Evolutionary conservation across 805 yeast genomes (phyloP).

Genomic region (Tetrapisispora fleetii): DNA sequence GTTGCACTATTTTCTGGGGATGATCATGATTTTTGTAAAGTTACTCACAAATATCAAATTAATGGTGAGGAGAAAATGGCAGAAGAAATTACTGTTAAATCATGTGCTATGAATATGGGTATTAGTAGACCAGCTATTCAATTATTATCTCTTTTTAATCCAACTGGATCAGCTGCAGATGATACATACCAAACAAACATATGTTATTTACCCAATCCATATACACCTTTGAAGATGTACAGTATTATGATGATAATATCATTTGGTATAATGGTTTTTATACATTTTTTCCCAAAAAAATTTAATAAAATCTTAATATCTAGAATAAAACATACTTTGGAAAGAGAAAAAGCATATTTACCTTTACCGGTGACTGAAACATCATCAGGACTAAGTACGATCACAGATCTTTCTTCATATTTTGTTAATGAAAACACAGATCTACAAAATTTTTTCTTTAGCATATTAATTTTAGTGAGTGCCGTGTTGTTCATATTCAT

Average conservation of each 20-base stretch:
- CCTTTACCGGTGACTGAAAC: slow-evolving; percentile 17
- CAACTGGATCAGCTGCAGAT: slow-evolving; percentile 17
- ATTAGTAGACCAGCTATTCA: slow-evolving; percentile 79
- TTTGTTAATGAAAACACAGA: neutral
- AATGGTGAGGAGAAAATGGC: slow-evolving; percentile 25
- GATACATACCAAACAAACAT: slow-evolving; percentile 36
- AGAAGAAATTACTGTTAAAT: slow-evolving; percentile 80
- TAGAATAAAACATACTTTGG: slow-evolving; percentile 5
- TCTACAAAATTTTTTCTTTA: neutral
- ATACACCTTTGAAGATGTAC: slow-evolving; percentile 33
- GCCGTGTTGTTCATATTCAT: neutral
- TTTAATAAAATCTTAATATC: slow-evolving; percentile 14
- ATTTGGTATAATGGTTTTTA: slow-evolving; percentile 11
- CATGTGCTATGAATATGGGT: slow-evolving; percentile 91
- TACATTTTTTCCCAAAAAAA: slow-evolving; percentile 22
- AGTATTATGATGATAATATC: slow-evolving; percentile 17
- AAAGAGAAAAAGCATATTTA: slow-evolving; percentile 2
- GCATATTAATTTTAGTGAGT: neutral
- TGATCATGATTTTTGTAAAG: slow-evolving; percentile 92
- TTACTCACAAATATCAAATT: slow-evolving; percentile 38
- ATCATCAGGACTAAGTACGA: neutral
- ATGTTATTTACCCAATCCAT: slow-evolving; percentile 52
- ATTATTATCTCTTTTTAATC: slow-evolving; percentile 55
- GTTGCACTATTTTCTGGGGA: slow-evolving; percentile 77
- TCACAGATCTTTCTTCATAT: neutral